These are phyloP conservation scores for Fomes fomentarius DNA, from an alignment of 1,284 basidiomycete genomes.

Conservation along the genomic window DNA sequence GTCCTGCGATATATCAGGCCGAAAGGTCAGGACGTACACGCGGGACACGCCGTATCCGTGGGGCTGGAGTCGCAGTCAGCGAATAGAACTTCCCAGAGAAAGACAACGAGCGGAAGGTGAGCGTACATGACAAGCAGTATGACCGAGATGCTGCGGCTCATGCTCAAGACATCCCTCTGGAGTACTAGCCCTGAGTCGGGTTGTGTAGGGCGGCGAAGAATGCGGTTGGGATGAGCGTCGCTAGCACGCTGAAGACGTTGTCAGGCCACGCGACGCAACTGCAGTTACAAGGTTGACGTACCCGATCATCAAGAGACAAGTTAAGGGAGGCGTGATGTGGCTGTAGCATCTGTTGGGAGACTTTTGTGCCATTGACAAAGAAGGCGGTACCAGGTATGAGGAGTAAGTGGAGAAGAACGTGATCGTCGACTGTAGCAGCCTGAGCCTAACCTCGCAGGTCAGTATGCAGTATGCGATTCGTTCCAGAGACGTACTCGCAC, in stretches of 20 bases:
- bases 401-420: conserved; percentile 60
- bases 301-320: conserved; percentile 69
- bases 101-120: neutral
- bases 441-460: too few relatives aligned
- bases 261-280: neutral
- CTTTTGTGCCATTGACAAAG: conserved; percentile 58
- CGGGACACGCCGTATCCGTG: conserved; percentile 46
- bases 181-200: conserved; percentile 11
- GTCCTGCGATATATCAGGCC: too few relatives aligned
- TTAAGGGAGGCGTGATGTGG: conserved; percentile 59
- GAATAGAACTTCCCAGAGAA: neutral
- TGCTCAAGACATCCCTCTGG: conserved; percentile 50
- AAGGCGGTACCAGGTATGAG: conserved; percentile 64
- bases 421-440: conserved; percentile 62
- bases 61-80: too few relatives aligned
- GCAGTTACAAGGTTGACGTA: conserved; percentile 33
- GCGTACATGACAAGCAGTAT: conserved; percentile 59
- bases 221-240: conserved; percentile 62
- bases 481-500: too few relatives aligned
- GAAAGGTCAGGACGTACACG: conserved; percentile 38
- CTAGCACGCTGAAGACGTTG: conserved; percentile 49
- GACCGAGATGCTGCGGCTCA: conserved; percentile 65
- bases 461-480: too few relatives aligned
- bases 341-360: conserved; percentile 52
- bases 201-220: conserved; percentile 58